Evolutionary conservation across 1,284 basidiomycete genomes (phyloP).

Genomic region (Tilletia caries): DNA sequence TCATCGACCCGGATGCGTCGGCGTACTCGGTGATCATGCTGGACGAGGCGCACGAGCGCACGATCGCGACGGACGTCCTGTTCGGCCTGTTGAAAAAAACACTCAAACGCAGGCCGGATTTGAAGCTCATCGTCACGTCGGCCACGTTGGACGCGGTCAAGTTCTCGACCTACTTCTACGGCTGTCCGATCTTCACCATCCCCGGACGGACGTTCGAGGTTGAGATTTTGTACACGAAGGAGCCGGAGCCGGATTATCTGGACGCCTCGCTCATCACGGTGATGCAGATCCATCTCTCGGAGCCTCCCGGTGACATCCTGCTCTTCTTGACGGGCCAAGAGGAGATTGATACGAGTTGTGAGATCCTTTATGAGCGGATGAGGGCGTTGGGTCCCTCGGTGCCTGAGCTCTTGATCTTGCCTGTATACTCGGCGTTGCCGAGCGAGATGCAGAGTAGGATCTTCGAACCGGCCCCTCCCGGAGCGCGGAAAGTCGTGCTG

Average conservation of each 20-base stretch:
- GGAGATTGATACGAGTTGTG: constrained; percentile 95
- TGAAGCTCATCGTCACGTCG: constrained; percentile 96
- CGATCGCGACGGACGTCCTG: constrained; percentile 93
- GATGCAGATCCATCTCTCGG: constrained; percentile 98
- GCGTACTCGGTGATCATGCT: constrained; percentile 95
- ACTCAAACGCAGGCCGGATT: constrained; percentile 84
- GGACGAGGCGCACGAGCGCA: constrained; percentile 97
- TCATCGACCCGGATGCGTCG: constrained; percentile 89
- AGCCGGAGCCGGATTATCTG: constrained; percentile 96
- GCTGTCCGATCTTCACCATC: constrained; percentile 99
- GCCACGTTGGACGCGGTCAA: constrained; percentile 99
- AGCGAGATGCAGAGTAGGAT: constrained; percentile 96
- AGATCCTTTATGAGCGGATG: constrained; percentile 96
- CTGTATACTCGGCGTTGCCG: constrained; percentile 94
- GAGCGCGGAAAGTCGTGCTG: constrained; percentile 92
- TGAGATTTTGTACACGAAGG: constrained; percentile 94
- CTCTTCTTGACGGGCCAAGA: constrained; percentile 98
- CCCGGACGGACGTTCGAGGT: constrained; percentile 98
- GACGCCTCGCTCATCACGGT: constrained; percentile 97
- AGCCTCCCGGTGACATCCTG: constrained; percentile 91
- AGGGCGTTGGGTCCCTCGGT: constrained; percentile 95
- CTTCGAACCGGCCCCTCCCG: constrained; percentile 95
- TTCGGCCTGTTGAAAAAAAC: constrained; percentile 97
- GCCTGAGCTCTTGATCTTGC: constrained; percentile 90
- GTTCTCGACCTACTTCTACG: constrained; percentile 97